Evolutionary conservation across 345 rosid genomes (phyloP).

Genomic region (Conringia planisiliqua): DNA sequence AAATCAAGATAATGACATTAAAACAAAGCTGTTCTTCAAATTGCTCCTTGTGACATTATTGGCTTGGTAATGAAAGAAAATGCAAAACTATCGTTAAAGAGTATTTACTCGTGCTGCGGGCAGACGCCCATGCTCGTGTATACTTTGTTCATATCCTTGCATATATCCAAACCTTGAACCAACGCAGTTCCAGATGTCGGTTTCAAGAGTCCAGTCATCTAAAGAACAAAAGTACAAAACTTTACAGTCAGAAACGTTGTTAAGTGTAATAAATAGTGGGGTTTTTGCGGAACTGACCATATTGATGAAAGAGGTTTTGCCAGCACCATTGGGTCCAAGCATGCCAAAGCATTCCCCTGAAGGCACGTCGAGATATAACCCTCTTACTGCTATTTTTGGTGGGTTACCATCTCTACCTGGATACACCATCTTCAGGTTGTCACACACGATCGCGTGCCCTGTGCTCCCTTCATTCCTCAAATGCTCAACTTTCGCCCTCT

Average conservation of each 20-base stretch:
- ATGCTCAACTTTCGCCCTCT: conserved; percentile 81
- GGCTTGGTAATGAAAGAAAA: conserved; percentile 1
- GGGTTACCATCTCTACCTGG: conserved; percentile 95
- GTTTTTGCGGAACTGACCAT: conserved; percentile 52
- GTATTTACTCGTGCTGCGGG: conserved; percentile 86
- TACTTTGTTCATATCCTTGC: conserved; percentile 63
- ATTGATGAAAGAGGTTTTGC: conserved; percentile 89
- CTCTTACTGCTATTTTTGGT: conserved; percentile 74
- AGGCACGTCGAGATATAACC: conserved; percentile 81
- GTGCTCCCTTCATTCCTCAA: conserved; percentile 49
- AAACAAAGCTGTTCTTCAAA: neutral
- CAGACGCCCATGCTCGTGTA: conserved; percentile 94
- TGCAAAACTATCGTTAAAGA: neutral
- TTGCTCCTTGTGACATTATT: neutral
- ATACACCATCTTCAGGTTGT: conserved; percentile 71
- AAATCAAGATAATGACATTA: conserved; percentile 10
- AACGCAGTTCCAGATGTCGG: conserved; percentile 81
- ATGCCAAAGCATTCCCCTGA: conserved; percentile 93
- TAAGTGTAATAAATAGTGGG: neutral
- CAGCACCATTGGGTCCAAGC: conserved; percentile 99
- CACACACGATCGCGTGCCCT: conserved; percentile 67
- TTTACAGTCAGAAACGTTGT: neutral
- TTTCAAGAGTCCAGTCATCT: conserved; percentile 91
- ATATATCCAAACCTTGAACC: conserved; percentile 71
- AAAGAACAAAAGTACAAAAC: conserved; percentile 5